Base-by-base conservation (phyloP, 192 early-diverging fungal species). In the Backusella liffmaniae region DNA sequence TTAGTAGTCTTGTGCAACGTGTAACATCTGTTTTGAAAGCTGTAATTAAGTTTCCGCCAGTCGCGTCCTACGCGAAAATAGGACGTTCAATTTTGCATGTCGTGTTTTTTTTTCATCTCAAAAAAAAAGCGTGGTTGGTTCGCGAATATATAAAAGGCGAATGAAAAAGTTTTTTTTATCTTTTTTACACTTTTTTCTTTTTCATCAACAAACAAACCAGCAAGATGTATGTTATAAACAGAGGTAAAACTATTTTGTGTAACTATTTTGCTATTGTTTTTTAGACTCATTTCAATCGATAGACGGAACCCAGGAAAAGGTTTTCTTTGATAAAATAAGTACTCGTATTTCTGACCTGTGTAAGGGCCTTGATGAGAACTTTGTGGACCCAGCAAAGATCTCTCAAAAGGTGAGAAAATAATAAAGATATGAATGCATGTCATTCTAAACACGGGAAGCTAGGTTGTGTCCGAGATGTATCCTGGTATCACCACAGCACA, bases 401-500 rank as follows among this genome's bases (percentile, higher is more conserved):
- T 91, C 97, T 36, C 95, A 97, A 79, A 98, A 98, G 93, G 95
- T 97, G 80, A 51, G 67, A 13, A 12, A 41, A 21, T 32, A 32
- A 32, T 10, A 23, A 35, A 26, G 4, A n/a, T 53, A 2, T 6
- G 3, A 36, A 35, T 75, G 6, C 18, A n/a, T 7, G 6, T n/a
- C 13, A 13, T n/a, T 66, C 10, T 30, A 66, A 26, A 66, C 29
- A 62, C 32, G 12, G 13, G 8, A 67, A 35, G 16, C n/a, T 74
- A 93, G 93, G 94, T 95, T 69, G 93, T 99, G 76, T 86, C 83
- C 76, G 97, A 95, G 41, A 96, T 99, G 80, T 99, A 97, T 87
- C 94, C 96, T 83, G 97, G 97, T 70, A 96, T 99, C 76, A 96
- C 96, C 5, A 99, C 97, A 4, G 91, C 95, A n/a, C 96, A 97